Base-by-base conservation (phyloP, 176 grass and related monocot genomes). In the Paspalum notatum region DNA sequence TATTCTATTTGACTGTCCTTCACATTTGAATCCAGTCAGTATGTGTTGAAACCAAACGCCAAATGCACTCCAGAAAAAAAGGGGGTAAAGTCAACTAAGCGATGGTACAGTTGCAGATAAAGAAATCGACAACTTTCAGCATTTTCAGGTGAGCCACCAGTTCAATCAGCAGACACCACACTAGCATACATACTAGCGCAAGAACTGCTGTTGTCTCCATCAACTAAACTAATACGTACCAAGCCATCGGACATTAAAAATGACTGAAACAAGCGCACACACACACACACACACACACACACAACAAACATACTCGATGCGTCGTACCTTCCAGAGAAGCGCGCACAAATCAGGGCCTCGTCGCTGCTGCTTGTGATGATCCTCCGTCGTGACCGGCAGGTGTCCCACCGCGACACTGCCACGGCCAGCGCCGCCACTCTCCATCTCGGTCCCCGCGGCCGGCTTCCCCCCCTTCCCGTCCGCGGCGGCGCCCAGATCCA, bases 401-500 rank as follows among this genome's bases (percentile, higher is more conserved):
- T 32, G 32, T 3, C 85, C 83, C 43, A 69, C 70, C 6, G 74
- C 24, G 17, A 45, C 12, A 38, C 78, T 75, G 48, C 20, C 81
- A 37, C 24, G 52, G n/a, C 78, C 86, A 78, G 48, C 81, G 6
- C n/a, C 81, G 6, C n/a, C 69, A 81, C 72, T 86, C 75, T 86
- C 79, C 57, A 84, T 25, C 67, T 94, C 89, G n/a, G 47, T 20
- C 0, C 17, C 73, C 12, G 40, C 38, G 2, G 56, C 42, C 60
- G 49, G 84, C 39, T 43, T 39, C 12, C 44, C 83, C 12, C 44
- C 83, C 65, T 82, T 93, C 8, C 24, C 26, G 0, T 83, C 84
- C 5, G 83, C 84, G 9, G 83, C 84, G 9, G 67, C 67, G 2
- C 75, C 78, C 64, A 95, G 85, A 88, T 95, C 92, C 95, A 91